These are phyloP conservation scores for Albizia julibrissin DNA, from an alignment of 306 rosid species.

Conservation along the genomic window DNA sequence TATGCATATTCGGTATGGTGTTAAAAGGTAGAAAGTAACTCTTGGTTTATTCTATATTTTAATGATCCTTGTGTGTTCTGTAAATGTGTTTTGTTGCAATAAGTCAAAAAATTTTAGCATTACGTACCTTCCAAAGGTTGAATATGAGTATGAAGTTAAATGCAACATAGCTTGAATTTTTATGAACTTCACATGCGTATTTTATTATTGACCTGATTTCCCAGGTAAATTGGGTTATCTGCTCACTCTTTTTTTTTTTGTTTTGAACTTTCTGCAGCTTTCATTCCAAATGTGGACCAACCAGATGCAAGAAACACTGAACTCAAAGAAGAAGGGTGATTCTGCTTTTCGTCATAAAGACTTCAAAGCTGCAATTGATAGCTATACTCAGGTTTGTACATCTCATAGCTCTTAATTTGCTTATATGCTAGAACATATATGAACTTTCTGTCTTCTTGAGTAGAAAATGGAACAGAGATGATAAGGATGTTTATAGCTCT, in stretches of 20 bases:
- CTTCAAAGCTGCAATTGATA: slow-evolving; percentile 67
- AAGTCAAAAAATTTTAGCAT: background rate
- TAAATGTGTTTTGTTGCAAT: background rate
- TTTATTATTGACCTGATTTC: slow-evolving; percentile 19
- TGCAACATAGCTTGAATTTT: slow-evolving; percentile 13
- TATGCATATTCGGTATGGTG: background rate
- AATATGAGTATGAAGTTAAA: background rate
- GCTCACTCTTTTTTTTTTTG: background rate
- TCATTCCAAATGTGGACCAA: slow-evolving; percentile 99
- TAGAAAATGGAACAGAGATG: background rate
- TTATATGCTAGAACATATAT: slow-evolving; percentile 2
- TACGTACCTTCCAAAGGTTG: background rate
- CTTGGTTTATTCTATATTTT: background rate
- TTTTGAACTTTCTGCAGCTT: slow-evolving; percentile 52
- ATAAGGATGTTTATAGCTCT: background rate
- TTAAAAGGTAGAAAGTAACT: background rate
- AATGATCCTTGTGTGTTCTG: background rate
- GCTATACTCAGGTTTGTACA: slow-evolving; percentile 69
- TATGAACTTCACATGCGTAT: slow-evolving; percentile 1
- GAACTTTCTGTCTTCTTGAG: background rate
- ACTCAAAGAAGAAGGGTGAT: slow-evolving; percentile 93
- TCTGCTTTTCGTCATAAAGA: slow-evolving; percentile 80
- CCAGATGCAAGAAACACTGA: slow-evolving; percentile 92
- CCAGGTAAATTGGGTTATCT: background rate
- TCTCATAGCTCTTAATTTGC: slow-evolving; percentile 17